Base-by-base conservation (phyloP, 2,329 filamentous ascomycete species). In the Aquanectria penicillioides region DNA sequence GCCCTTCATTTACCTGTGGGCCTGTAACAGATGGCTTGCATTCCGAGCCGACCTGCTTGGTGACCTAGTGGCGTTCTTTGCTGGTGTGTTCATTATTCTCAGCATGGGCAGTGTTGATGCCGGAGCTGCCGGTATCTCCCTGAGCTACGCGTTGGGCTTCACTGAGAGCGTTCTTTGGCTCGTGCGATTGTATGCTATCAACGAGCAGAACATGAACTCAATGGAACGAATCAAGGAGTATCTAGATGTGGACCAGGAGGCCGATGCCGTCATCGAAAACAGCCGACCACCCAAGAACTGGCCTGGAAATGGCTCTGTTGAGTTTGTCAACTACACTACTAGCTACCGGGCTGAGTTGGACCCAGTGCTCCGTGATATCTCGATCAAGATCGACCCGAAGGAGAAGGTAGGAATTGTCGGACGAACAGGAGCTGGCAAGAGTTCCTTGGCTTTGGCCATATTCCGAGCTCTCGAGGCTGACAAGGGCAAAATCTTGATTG, bases 121-220 rank as follows among this genome's bases (percentile, higher is more conserved):
- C 37, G 95, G 95, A 63, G 91, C 94, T 44, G 95, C 94, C 26
- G 95, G 95, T 80, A 86, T 99, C 62, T 97, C 95, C 5, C 81
- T 99, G 70, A 97, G 93, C 47, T 99, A 99, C 71, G 95, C 95
- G 13, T 92, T 99, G 67, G 94, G 92, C 1, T 99, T 99, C 71
- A 97, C 94, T 0, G 95, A 99, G 75, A 98, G 97, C 66, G 91
- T 99, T 6, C 80, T 99, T 15, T 99, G 95, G 95, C 88, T 98
- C 53, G 94, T 99, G 25, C 89, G 95, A 41, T 83, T 97, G 12
- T 99, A 99, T 74, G 90, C 94, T 0, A 88, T 92, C 72, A 97
- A 98, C 71, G 95, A 99, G 78, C 95, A 99, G 77, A 98, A 97
- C 78, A 98, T 99, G 95, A 99, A 99, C 78, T 94, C 94, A 3